Percentiles rank a stretch among this genome's conserved stretches.
These are phyloP conservation scores for Erythrophleum fordii DNA, from an alignment of 306 rosid species.

Conservation along the genomic window DNA sequence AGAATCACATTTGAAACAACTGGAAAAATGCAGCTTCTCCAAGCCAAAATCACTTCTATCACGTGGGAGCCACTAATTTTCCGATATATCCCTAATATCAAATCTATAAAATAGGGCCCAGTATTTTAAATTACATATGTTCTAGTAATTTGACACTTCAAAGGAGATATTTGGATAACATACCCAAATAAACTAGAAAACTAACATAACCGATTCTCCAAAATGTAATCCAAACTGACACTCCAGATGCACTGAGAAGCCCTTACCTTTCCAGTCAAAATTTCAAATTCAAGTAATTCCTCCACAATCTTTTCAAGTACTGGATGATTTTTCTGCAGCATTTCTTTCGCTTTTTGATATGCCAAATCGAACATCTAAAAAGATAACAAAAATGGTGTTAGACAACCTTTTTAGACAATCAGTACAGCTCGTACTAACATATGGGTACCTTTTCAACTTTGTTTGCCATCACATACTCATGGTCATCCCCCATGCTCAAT, in stretches of 20 bases:
- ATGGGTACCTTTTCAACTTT: slow-evolving; percentile 81
- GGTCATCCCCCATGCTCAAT: slow-evolving; percentile 87
- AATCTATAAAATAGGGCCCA: neutral
- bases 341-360: slow-evolving; percentile 79
- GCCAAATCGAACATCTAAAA: slow-evolving; percentile 86
- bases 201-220: neutral
- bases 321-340: slow-evolving; percentile 71
- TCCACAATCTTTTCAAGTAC: slow-evolving; percentile 89
- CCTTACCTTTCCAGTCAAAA: slow-evolving; percentile 84
- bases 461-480: slow-evolving; percentile 84
- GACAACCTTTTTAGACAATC: slow-evolving; percentile 12
- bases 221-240: neutral
- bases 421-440: slow-evolving; percentile 7
- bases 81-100: neutral
- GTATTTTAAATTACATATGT: neutral
- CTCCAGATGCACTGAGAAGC: slow-evolving; percentile 19
- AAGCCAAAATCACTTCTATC: neutral
- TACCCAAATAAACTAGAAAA: neutral
- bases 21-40: neutral
- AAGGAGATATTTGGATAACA: neutral
- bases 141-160: neutral
- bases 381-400: slow-evolving; percentile 30
- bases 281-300: slow-evolving; percentile 85
- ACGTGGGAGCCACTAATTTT: neutral
- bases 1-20: neutral